Percentiles rank a stretch among this genome's conserved stretches.
phyloP scores from a whole-genome alignment of 2,329 filamentous ascomycete genomes.

The Cladosporium sp. region DNA sequence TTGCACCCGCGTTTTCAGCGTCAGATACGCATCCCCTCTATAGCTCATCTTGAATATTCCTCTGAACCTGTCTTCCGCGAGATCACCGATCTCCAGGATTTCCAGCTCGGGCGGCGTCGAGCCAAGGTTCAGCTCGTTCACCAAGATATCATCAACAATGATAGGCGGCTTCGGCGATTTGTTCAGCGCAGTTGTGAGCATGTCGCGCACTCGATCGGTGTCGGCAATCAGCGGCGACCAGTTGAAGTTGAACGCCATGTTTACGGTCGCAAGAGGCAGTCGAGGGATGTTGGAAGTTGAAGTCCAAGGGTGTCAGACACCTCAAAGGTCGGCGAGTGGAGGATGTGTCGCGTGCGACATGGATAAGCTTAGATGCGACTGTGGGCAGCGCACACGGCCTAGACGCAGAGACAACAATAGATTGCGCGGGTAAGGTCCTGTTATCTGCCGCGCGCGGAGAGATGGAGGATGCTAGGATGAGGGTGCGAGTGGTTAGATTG shows the following conservation, averaged over 20 bases:
- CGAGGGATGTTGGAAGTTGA: background rate
- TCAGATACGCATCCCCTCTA: conserved; percentile 89
- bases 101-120: conserved; percentile 92
- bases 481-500: background rate
- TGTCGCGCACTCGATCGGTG: conserved; percentile 83
- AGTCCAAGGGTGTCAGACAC: background rate
- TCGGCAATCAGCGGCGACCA: conserved; percentile 98
- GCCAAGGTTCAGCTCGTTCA: conserved; percentile 95
- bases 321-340: conserved; percentile 7
- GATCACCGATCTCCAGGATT: conserved; percentile 94
- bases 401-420: background rate
- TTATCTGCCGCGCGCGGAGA: background rate
- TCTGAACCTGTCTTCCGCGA: conserved; percentile 93
- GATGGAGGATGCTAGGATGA: background rate
- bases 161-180: conserved; percentile 97
- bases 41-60: conserved; percentile 99
- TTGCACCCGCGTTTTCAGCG: conserved; percentile 91
- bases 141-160: conserved; percentile 98
- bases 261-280: background rate
- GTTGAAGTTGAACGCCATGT: conserved; percentile 99
- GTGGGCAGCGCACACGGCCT: background rate
- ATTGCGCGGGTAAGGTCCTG: background rate
- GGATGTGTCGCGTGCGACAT: conserved; percentile 23
- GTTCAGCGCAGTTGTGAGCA: conserved; percentile 91
- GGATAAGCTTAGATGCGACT: conserved; percentile 3